Percentiles rank a stretch among this genome's conserved stretches.
Evolutionary conservation across 1,284 basidiomycete genomes (phyloP).

Genomic region (Abortiporus biennis): DNA sequence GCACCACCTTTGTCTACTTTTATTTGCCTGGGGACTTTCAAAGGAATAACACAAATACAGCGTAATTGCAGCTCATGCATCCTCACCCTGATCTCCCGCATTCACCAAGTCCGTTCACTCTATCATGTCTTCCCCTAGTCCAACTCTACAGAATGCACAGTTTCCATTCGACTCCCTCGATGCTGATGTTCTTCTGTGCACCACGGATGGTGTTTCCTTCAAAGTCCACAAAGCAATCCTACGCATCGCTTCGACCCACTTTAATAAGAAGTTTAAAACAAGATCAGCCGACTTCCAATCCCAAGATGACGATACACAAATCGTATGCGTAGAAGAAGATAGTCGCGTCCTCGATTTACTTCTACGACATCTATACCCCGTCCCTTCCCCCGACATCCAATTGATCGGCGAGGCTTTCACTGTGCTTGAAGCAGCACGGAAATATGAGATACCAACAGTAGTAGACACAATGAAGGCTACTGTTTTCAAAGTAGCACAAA

Average conservation of each 20-base stretch:
- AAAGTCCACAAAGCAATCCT: background rate
- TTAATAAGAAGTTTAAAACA: background rate
- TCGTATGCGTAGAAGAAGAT: slow-evolving; percentile 4
- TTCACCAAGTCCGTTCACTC: no score
- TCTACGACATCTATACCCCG: slow-evolving; percentile 10
- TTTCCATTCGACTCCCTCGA: no score
- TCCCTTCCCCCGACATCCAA: background rate
- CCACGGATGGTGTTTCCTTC: background rate
- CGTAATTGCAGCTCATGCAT: no score
- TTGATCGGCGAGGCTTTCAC: slow-evolving; percentile 1
- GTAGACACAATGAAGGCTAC: slow-evolving; percentile 2
- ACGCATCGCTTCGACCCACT: background rate
- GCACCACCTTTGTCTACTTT: no score
- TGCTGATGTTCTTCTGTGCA: background rate
- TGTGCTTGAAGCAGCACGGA: slow-evolving; percentile 6
- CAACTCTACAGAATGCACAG: no score
- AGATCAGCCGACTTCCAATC: background rate
- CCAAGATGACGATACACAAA: background rate
- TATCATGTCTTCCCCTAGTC: no score
- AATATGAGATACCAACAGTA: slow-evolving; percentile 6
- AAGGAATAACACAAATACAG: no score
- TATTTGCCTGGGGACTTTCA: no score
- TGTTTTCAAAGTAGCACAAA: slow-evolving; percentile 3
- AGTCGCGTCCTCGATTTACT: slow-evolving; percentile 7
- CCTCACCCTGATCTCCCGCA: no score